Base-by-base conservation (phyloP, 495 filamentous ascomycete genomes). In the Halenospora varia region DNA sequence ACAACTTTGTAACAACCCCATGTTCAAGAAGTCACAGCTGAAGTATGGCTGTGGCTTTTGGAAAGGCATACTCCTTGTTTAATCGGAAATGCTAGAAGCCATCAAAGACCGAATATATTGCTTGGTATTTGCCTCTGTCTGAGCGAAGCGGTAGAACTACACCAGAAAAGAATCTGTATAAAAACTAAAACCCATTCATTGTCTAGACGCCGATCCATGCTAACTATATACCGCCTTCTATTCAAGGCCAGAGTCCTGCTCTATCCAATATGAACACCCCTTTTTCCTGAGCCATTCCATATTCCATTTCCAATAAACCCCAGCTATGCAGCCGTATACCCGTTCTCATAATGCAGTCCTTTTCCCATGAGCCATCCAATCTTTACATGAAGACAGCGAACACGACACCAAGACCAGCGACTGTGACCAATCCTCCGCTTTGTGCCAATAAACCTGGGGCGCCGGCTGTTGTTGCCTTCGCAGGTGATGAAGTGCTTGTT, bases 331-430 rank as follows among this genome's bases (percentile, higher is more conserved):
- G 17, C 25, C 49, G 48, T 9, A 59, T 44, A 47, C 29, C 46
- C 45, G n/a, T n/a, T n/a, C n/a, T n/a, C n/a, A n/a, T n/a, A n/a
- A n/a, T n/a, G n/a, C n/a, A n/a, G n/a, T n/a, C n/a, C n/a, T n/a
- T 17, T 29, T 22, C 18, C 42, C 18, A 35, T 23, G 2, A 19
- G 44, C 44, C 41, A 6, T 52, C 26, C 26, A 10, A 18, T 25
- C 41, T 55, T 55, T 58, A 64, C 55, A 64, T 64, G 58, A 64
- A 64, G 0, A 64, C 57, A 25, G 62, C 62, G 49, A 64, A 64
- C 20, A 58, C 41, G 45, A 61, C 40, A 39, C 62, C 57, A 10
- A 64, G 20, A 10, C 62, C 62, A 11, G 62, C 62, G 25, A 64
- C 55, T 0, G 62, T 64, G n/a, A 64, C 62, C 9, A 61, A 25